phyloP scores from a whole-genome alignment of 331 rosid species.

The Acacia pycnantha region DNA sequence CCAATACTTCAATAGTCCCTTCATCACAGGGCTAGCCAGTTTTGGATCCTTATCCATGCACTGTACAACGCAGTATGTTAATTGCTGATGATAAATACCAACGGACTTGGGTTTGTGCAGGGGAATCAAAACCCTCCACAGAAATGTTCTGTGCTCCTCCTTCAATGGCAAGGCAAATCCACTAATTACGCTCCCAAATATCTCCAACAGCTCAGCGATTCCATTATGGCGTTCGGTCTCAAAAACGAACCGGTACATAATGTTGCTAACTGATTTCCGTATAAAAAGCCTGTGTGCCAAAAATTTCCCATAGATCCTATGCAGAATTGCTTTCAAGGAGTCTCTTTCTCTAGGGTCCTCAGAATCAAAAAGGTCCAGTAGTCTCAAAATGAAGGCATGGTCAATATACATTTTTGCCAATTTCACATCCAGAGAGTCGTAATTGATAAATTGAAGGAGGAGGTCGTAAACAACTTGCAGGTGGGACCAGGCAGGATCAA shows the following conservation, averaged over 20 bases:
- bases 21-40: slow-evolving; percentile 75
- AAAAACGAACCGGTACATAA: slow-evolving; percentile 79
- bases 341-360: slow-evolving; percentile 99
- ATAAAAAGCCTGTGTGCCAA: slow-evolving; percentile 90
- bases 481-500: slow-evolving; percentile 98
- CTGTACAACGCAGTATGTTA: slow-evolving; percentile 89
- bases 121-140: slow-evolving; percentile 89
- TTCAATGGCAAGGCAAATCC: slow-evolving; percentile 96
- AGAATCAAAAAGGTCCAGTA: slow-evolving; percentile 95
- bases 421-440: slow-evolving; percentile 72
- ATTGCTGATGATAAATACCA: slow-evolving; percentile 89
- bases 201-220: slow-evolving; percentile 93
- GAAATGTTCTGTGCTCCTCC: slow-evolving; percentile 90
- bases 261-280: slow-evolving; percentile 84
- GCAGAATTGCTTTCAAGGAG: slow-evolving; percentile 89
- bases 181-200: slow-evolving; percentile 91
- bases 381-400: slow-evolving; percentile 76
- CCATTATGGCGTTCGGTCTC: slow-evolving; percentile 94
- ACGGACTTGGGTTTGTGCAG: slow-evolving; percentile 94
- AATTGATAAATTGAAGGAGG: slow-evolving; percentile 80
- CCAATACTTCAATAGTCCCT: slow-evolving; percentile 92
- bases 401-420: slow-evolving; percentile 76
- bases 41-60: slow-evolving; percentile 91
- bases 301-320: slow-evolving; percentile 90
- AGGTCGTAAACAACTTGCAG: slow-evolving; percentile 92